Evolutionary conservation across 139 green algal genomes (phyloP).

Genomic region (Chlamydomonas schloesseri): DNA sequence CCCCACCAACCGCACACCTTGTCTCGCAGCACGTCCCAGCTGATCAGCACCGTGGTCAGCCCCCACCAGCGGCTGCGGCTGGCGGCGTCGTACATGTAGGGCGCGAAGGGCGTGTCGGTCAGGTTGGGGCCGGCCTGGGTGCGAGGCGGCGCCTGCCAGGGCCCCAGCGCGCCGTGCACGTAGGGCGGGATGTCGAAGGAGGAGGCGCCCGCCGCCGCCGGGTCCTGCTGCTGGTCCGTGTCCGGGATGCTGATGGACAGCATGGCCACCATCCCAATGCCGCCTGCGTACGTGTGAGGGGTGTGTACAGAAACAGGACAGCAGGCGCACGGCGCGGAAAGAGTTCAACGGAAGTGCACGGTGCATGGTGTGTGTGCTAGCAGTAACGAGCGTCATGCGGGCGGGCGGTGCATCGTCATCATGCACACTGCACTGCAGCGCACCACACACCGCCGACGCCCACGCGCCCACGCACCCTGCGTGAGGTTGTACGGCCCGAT

Average conservation of each 20-base stretch:
- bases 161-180: slow-evolving; percentile 8
- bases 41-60: slow-evolving; percentile 24
- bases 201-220: too few relatives aligned
- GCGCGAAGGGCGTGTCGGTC: slow-evolving; percentile 25
- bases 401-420: too few relatives aligned
- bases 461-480: too few relatives aligned
- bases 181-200: slow-evolving; percentile 31
- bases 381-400: too few relatives aligned
- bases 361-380: too few relatives aligned
- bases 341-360: too few relatives aligned
- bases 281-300: background rate
- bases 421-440: too few relatives aligned
- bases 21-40: slow-evolving; percentile 30
- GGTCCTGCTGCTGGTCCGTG: too few relatives aligned
- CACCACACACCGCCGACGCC: too few relatives aligned
- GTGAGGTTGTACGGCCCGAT: slow-evolving; percentile 30
- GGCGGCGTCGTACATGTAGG: slow-evolving; percentile 10
- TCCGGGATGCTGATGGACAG: slow-evolving; percentile 2
- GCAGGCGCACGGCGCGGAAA: too few relatives aligned
- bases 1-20: too few relatives aligned
- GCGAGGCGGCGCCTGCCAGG: slow-evolving; percentile 20
- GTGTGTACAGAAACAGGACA: too few relatives aligned
- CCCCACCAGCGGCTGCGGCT: background rate
- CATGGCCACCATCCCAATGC: slow-evolving; percentile 34
- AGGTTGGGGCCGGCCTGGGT: slow-evolving; percentile 16